Conservation (phyloP, 169 alveolate species). For the Cryptosporidium felis region DNA sequence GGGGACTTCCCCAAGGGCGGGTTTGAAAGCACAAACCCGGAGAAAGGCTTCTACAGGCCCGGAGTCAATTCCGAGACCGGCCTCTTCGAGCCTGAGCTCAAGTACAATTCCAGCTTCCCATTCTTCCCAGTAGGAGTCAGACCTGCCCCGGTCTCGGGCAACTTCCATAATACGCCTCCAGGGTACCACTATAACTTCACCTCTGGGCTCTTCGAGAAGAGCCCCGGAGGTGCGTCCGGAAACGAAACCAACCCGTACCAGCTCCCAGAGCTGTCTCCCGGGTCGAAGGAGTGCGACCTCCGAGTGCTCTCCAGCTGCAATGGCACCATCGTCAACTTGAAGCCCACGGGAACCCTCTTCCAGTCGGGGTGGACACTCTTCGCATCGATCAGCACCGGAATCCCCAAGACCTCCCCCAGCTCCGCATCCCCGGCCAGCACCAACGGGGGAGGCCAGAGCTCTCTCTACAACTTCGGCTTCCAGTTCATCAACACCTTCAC, state of each 20-base stretch:
- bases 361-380: conserved; percentile 14
- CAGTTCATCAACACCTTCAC: conserved; percentile 16
- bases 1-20: conserved; percentile 31
- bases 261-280: conserved; percentile 14
- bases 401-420: neutral
- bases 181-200: neutral
- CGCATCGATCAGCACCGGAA: conserved; percentile 4
- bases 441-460: neutral
- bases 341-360: conserved; percentile 8
- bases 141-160: conserved; percentile 15
- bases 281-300: neutral
- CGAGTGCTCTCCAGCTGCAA: neutral
- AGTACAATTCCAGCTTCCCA: neutral
- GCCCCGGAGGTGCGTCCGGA: neutral
- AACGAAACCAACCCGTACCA: neutral
- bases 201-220: neutral
- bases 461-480: neutral
- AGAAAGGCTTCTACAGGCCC: neutral
- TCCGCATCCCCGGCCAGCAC: neutral
- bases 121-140: conserved; percentile 2
- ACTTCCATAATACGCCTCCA: conserved; percentile 5
- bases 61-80: neutral
- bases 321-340: neutral
- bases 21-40: neutral
- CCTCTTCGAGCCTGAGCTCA: neutral